These are phyloP conservation scores for Hemileccinum rubropunctum DNA, from an alignment of 768 basidiomycete species.

Conservation along the genomic window DNA sequence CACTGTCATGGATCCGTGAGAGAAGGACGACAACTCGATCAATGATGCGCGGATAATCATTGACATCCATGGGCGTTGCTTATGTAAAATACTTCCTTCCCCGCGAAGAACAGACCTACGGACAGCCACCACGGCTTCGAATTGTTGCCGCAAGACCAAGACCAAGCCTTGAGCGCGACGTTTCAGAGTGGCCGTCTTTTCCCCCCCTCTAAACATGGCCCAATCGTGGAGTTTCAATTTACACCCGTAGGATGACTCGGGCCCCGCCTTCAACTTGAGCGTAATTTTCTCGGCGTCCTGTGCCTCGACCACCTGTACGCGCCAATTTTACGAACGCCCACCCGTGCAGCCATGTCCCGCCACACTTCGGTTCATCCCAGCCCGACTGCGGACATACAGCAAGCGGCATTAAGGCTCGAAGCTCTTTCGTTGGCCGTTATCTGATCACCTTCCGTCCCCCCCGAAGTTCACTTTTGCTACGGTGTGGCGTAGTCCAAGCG, in stretches of 20 bases:
- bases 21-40: neutral
- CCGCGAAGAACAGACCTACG: neutral
- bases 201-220: too few species aligned
- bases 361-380: neutral
- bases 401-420: neutral
- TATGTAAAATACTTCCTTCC: conserved; percentile 12
- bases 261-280: too few species aligned
- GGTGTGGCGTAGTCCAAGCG: too few species aligned
- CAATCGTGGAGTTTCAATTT: too few species aligned
- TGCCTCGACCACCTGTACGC: neutral
- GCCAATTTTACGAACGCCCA: neutral
- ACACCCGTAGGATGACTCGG: too few species aligned
- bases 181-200: too few species aligned
- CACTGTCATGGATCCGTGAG: conserved; percentile 3
- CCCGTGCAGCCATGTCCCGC: neutral
- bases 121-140: neutral
- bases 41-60: too few species aligned
- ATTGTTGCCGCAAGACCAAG: too few species aligned
- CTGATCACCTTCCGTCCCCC: neutral
- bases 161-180: too few species aligned
- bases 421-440: neutral
- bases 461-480: too few species aligned
- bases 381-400: conserved; percentile 9
- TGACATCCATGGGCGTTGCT: conserved; percentile 1
- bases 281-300: neutral